phyloP scores from a whole-genome alignment of 2,329 filamentous ascomycete genomes.

The Beauveria brongniartii region DNA sequence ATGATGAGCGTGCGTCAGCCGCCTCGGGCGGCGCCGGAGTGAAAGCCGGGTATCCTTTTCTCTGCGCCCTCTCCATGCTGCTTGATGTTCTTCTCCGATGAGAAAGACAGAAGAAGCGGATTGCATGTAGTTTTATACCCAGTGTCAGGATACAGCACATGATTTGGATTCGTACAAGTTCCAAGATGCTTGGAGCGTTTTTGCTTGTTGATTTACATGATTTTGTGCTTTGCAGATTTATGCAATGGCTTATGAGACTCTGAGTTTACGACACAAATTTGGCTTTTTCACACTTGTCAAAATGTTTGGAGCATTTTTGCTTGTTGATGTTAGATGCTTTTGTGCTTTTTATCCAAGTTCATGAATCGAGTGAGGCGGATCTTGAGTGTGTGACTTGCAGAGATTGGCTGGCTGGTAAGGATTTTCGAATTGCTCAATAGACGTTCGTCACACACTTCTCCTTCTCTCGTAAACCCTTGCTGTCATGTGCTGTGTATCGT shows the following conservation, averaged over 20 bases:
- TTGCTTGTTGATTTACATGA: background rate
- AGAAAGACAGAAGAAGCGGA: no score
- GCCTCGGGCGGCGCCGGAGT: background rate
- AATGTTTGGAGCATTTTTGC: constrained; percentile 4
- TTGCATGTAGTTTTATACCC: background rate
- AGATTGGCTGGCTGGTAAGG: background rate
- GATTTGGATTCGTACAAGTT: background rate
- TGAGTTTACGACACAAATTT: background rate
- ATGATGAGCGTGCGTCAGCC: background rate
- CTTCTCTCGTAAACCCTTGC: background rate
- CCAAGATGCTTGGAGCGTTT: background rate
- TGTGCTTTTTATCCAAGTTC: background rate
- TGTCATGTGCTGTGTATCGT: background rate
- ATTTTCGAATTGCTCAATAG: background rate
- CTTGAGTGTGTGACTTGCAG: background rate
- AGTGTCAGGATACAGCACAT: background rate
- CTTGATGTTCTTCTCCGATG: no score
- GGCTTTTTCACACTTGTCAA: background rate
- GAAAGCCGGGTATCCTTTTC: background rate
- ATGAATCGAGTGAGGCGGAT: background rate
- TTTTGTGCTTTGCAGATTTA: background rate
- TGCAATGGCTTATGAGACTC: background rate
- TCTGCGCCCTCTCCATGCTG: no score
- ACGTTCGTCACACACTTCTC: background rate
- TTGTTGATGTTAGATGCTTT: background rate